These are phyloP conservation scores for Crithidia acanthocephali DNA, from an alignment of 208 protist genomes.

Conservation along the genomic window DNA sequence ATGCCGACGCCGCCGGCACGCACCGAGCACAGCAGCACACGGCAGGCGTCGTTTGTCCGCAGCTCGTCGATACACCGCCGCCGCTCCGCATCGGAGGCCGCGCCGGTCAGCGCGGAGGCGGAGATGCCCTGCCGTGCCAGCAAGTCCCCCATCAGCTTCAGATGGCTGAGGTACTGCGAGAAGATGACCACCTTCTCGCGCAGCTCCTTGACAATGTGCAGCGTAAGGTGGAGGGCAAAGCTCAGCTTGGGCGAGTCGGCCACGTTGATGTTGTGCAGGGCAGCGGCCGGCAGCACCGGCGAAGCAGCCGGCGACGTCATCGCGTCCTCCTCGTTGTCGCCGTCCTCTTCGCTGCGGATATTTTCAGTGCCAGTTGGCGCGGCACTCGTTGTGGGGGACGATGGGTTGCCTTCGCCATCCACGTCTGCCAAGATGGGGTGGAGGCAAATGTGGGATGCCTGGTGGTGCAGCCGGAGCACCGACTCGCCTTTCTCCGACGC, in stretches of 20 bases:
- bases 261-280: conserved; percentile 31
- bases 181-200: conserved; percentile 86
- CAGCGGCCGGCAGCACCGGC: conserved; percentile 3
- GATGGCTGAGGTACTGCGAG: conserved; percentile 67
- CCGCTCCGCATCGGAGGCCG: conserved; percentile 42
- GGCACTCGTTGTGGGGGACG: neutral
- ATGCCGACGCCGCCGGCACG: conserved; percentile 94
- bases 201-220: conserved; percentile 50
- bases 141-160: conserved; percentile 52
- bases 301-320: neutral
- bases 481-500: conserved; percentile 23
- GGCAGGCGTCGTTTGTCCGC: conserved; percentile 33
- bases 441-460: conserved; percentile 74
- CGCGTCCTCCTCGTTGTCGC: conserved; percentile 27
- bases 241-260: conserved; percentile 69
- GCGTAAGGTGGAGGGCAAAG: conserved; percentile 58
- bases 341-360: conserved; percentile 12
- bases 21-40: conserved; percentile 93
- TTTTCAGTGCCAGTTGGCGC: neutral
- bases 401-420: neutral
- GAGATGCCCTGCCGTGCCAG: conserved; percentile 32
- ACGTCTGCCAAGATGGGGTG: conserved; percentile 48
- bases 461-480: conserved; percentile 62
- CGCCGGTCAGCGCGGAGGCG: conserved; percentile 53
- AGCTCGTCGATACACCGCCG: conserved; percentile 69